Conservation (phyloP, 768 basidiomycete species). For the Pleurotus tuoliensis region DNA sequence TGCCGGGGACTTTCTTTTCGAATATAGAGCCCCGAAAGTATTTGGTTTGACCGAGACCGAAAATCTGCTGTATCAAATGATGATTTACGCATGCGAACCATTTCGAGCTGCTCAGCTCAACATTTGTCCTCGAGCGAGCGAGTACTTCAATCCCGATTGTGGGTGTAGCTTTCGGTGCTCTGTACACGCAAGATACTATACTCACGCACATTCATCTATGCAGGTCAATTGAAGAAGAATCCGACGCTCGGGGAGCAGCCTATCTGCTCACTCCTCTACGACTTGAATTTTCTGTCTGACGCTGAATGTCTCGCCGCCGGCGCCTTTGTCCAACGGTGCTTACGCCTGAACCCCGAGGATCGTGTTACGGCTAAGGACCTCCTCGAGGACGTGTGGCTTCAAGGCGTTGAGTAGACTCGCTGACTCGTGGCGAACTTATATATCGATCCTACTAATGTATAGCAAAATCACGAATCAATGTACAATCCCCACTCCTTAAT, state of each 20-base stretch:
- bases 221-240: slow-evolving; percentile 16
- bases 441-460: too few species aligned
- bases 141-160: neutral
- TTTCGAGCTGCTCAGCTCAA: neutral
- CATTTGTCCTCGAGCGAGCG: neutral
- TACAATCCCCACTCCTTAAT: too few species aligned
- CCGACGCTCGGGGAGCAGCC: slow-evolving; percentile 10
- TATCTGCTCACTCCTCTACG: too few species aligned
- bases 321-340: slow-evolving; percentile 16
- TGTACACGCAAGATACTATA: too few species aligned
- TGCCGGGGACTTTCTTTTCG: too few species aligned
- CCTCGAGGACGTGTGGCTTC: slow-evolving; percentile 14
- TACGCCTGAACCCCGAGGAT: slow-evolving; percentile 19
- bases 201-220: too few species aligned
- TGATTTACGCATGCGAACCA: neutral
- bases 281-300: slow-evolving; percentile 7
- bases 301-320: slow-evolving; percentile 14
- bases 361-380: slow-evolving; percentile 21
- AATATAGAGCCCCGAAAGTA: too few species aligned
- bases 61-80: neutral
- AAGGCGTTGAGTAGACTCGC: too few species aligned
- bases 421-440: too few species aligned
- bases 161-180: neutral
- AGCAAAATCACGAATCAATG: too few species aligned
- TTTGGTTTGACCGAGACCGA: neutral